A percentile compares a stretch with the other conserved stretches of the same genome.
Evolutionary conservation across 2,329 filamentous ascomycete genomes (phyloP).

Genomic region (Hypoxylon sp.): DNA sequence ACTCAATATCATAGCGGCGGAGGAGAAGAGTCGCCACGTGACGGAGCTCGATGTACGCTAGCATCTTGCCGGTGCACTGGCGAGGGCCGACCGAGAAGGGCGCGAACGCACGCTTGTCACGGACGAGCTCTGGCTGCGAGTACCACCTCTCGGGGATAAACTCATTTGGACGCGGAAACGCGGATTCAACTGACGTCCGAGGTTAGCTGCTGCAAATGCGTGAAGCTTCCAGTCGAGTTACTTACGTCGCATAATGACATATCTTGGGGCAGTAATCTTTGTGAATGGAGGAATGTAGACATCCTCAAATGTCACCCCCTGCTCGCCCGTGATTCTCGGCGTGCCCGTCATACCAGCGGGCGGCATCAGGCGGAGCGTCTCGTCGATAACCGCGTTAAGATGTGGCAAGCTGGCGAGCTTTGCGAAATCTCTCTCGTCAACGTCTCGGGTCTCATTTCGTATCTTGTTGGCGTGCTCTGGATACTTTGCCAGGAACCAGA

Average conservation of each 20-base stretch:
- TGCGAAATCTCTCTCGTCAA: not conserved
- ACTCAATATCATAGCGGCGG: constrained; percentile 23
- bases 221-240: not conserved
- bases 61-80: constrained; percentile 30
- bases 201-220: not conserved
- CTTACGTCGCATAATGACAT: constrained; percentile 35
- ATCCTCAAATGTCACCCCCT: not conserved
- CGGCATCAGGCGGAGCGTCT: constrained; percentile 7
- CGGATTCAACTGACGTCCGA: constrained; percentile 29
- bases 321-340: not conserved
- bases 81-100: constrained; percentile 32
- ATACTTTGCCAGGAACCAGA: constrained; percentile 4
- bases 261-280: constrained; percentile 31
- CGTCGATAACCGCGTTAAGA: constrained; percentile 25
- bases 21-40: constrained; percentile 24
- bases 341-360: not conserved
- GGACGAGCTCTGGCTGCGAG: constrained; percentile 33
- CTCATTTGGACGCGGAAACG: constrained; percentile 26
- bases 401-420: constrained; percentile 6
- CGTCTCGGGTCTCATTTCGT: not conserved
- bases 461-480: constrained; percentile 7
- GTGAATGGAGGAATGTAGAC: not conserved
- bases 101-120: constrained; percentile 27
- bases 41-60: constrained; percentile 29
- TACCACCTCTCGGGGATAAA: constrained; percentile 38